phyloP scores from a whole-genome alignment of 768 basidiomycete genomes.

The Multifurca ochricompacta region DNA sequence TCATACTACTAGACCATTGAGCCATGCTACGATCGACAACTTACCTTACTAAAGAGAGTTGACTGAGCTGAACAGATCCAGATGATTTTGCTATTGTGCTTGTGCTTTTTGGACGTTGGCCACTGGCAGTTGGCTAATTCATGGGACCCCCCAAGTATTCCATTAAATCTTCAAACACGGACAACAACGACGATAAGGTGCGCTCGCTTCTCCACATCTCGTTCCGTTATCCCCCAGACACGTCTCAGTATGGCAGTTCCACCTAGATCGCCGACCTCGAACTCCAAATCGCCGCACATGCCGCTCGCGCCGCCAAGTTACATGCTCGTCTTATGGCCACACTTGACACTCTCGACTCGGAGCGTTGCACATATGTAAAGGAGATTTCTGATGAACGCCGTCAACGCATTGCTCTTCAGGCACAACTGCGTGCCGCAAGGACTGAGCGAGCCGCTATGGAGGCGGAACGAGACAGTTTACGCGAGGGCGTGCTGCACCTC shows the following conservation, averaged over 20 bases:
- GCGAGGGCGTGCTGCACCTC: constrained; percentile 43
- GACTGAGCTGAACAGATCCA: no score
- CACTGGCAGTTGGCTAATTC: not conserved
- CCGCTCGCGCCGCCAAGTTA: constrained; percentile 34
- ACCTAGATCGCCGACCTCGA: constrained; percentile 26
- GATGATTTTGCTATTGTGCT: no score
- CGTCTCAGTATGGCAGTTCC: constrained; percentile 14
- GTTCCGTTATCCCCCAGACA: not conserved
- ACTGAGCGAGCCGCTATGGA: constrained; percentile 31
- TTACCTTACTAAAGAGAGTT: not conserved
- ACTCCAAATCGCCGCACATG: constrained; percentile 30
- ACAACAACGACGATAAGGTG: constrained; percentile 5
- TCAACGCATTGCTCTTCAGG: constrained; percentile 31
- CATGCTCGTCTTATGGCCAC: constrained; percentile 43
- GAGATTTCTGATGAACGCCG: constrained; percentile 33
- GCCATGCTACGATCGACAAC: constrained; percentile 4
- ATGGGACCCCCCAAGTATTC: constrained; percentile 7
- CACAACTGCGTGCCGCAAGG: constrained; percentile 27
- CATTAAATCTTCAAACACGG: not conserved
- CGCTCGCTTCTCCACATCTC: constrained; percentile 1
- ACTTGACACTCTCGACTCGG: constrained; percentile 42
- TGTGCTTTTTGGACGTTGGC: no score
- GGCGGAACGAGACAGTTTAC: constrained; percentile 44
- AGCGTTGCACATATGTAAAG: constrained; percentile 32
- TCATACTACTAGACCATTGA: constrained; percentile 32